Evolutionary conservation across 2,329 filamentous ascomycete species (phyloP).

Genomic region (Bipolaris bicolor): DNA sequence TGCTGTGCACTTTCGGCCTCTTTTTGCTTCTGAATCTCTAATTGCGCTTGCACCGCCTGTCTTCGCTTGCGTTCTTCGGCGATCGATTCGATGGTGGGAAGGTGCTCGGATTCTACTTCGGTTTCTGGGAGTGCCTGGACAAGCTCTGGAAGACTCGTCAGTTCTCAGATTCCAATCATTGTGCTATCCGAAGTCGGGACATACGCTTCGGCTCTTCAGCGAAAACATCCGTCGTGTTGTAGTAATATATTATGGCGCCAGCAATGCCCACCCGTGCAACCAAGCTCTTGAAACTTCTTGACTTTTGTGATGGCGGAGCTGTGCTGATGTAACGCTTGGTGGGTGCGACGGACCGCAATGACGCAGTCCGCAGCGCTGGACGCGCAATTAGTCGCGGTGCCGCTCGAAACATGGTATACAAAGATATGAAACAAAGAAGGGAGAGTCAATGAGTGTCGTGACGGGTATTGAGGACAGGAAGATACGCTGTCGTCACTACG

Average conservation of each 20-base stretch:
- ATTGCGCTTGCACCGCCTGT: constrained; percentile 37
- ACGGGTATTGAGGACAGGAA: constrained; percentile 17
- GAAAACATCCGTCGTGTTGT: constrained; percentile 88
- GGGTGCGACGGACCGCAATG: constrained; percentile 47
- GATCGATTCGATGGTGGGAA: constrained; percentile 54
- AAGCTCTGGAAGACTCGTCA: constrained; percentile 22
- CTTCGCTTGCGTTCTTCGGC: constrained; percentile 51
- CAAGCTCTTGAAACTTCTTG: constrained; percentile 81
- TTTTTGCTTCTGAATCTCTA: constrained; percentile 36
- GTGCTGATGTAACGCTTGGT: constrained; percentile 63
- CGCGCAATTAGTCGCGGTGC: constrained; percentile 54
- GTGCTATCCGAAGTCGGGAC: constrained; percentile 34
- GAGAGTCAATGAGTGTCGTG: constrained; percentile 27
- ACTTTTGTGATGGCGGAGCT: constrained; percentile 66
- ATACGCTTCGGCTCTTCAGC: constrained; percentile 80
- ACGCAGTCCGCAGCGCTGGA: constrained; percentile 41
- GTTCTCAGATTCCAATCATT: constrained; percentile 4
- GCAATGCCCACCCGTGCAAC: constrained; percentile 77
- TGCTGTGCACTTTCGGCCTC: constrained; percentile 23
- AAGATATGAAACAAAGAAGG: constrained; percentile 25
- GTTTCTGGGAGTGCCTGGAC: constrained; percentile 48
- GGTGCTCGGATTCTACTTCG: constrained; percentile 49
- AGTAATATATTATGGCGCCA: constrained; percentile 82
- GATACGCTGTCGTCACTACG: constrained; percentile 20
- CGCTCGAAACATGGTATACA: constrained; percentile 59